Evolutionary conservation across 352 stramenopile genomes (phyloP), one percentile per base, ranked within the genome.

Genomic region (Globisporangium barbulae): DNA sequence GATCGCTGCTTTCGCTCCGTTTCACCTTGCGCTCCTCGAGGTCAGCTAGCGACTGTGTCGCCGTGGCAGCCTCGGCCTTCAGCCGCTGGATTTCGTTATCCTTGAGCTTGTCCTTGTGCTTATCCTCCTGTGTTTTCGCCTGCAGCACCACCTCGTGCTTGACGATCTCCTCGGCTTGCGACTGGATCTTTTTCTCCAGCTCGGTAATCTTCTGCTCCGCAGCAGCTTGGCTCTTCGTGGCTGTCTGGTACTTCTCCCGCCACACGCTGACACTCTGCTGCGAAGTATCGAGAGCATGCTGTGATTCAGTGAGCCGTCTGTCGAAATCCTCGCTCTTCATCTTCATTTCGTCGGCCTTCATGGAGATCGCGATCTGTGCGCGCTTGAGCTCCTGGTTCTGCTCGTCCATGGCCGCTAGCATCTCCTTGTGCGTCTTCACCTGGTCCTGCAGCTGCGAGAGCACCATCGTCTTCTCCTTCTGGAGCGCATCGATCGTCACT

Each of bases 391-490:
- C 83, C 25, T 85, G 73, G 25, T 72, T 68, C 71, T 88, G 78
- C n/a, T 83, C 77, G 33, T 90, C 79, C 41, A 73, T 73, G 13
- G 58, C 59, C 35, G 72, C 60, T 1, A 78, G 55, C 58, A 81
- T 71, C 35, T 88, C 73, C 44, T 76, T 75, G 56, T 89, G 73
- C 31, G 71, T 54, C 13, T 71, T 71, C 22, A 83, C 48, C n/a
- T 85, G 78, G 37, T 89, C 83, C 33, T 88, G 70, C 13, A 90
- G 53, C 50, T 91, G 83, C n/a, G 39, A 61, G 12, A 82, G 60
- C n/a, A 89, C 66, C 59, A 81, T 72, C 2, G 65, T 62, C 31
- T 90, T 90, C 64, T 91, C 83, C 45, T 78, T 87, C 63, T 84
- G 75, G 19, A 90, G 64, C 9, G 75, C 74, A 0, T 88, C 75